These are phyloP conservation scores for Lithocarpus polystachyus DNA, from an alignment of 306 rosid species.

Conservation along the genomic window DNA sequence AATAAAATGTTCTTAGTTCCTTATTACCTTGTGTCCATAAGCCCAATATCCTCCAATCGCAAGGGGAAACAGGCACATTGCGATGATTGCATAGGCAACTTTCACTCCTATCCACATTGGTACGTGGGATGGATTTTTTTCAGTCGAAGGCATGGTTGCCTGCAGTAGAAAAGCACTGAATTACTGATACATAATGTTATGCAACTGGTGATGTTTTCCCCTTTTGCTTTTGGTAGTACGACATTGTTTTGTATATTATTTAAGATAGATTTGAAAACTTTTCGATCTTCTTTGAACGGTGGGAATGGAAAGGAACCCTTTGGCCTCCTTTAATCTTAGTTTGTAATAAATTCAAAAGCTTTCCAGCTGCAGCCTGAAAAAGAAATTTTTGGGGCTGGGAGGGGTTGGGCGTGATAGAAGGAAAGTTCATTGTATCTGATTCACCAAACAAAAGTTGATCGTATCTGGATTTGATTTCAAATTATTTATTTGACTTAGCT, in stretches of 20 bases:
- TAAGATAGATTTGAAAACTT: background rate
- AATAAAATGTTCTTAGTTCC: too few relatives aligned
- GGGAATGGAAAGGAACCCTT: background rate
- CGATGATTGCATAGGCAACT: slow-evolving; percentile 40
- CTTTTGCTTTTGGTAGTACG: background rate
- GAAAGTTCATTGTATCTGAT: too few relatives aligned
- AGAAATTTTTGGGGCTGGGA: too few relatives aligned
- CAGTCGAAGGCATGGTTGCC: slow-evolving; percentile 67
- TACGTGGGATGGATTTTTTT: slow-evolving; percentile 50
- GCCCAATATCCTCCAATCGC: slow-evolving; percentile 62
- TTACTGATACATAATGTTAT: background rate
- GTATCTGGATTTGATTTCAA: too few relatives aligned
- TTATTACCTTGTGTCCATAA: slow-evolving; percentile 37
- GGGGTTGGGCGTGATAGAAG: too few relatives aligned
- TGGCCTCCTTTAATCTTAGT: background rate
- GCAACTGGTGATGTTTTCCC: background rate
- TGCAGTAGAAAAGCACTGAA: background rate
- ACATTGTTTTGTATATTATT: background rate
- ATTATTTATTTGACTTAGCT: too few relatives aligned
- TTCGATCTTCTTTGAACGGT: background rate
- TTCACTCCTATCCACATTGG: slow-evolving; percentile 61
- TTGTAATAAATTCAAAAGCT: background rate
- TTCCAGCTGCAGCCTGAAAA: background rate
- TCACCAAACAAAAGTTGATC: too few relatives aligned
- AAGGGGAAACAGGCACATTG: slow-evolving; percentile 42